Evolutionary conservation across 768 basidiomycete genomes (phyloP), one percentile per base, ranked within the genome.

Genomic region (Kwoniella europaea): DNA sequence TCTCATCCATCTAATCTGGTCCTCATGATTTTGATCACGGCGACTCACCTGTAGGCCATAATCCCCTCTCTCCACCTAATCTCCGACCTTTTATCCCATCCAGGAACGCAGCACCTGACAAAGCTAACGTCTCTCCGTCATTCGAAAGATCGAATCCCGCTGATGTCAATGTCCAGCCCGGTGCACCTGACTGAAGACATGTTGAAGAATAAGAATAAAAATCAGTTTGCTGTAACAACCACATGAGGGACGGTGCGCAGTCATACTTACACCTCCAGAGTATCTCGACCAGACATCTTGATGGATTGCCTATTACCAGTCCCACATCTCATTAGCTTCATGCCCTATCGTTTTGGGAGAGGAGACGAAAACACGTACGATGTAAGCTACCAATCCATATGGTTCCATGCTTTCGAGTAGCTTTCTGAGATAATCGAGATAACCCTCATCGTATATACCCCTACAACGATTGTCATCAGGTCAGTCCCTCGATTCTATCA

Each of bases 231-330:
- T 1, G 29, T 59, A 10, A n/a, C 4, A 29, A 10, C 22, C 56
- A 10, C 29, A 10, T 42, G 24, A 22, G 3, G 43, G 5, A 10
- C 54, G 43, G 15, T 1, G 63, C 3, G 44, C 15, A 13, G 52
- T 27, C 9, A 3, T 24, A 71, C 79, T 75, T 46, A 82, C 77
- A 16, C 96, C 96, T 9, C 96, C 96, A 2, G 90, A 89, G 76
- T 94, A 95, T 4, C 96, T 89, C 0, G 94, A 96, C 92, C 93
- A 98, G 42, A 98, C 93, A 80, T 98, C 94, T 82, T 96, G 96
- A 80, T 98, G 96, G 67, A 96, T 80, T 67, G 76, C 68, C 80
- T 81, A 41, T 27, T 22, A 10, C 4, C 20, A 10, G 20, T 61
- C 4, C 35, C 35, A 35, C 35, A 35, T 6, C 35, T 35, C 35